Evolutionary conservation across 2,329 filamentous ascomycete genomes (phyloP).

Genomic region (Monosporascus sp.): DNA sequence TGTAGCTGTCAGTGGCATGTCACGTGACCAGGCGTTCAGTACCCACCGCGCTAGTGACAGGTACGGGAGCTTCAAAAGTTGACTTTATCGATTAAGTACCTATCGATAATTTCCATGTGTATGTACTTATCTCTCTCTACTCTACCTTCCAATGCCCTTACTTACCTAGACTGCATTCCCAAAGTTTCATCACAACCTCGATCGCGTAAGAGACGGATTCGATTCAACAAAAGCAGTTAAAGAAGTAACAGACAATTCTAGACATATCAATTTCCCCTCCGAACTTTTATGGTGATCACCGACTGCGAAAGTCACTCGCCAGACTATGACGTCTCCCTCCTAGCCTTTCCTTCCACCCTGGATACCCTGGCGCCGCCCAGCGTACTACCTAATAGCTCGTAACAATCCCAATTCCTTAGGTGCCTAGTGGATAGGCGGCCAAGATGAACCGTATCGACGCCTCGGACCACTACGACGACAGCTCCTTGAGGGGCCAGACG

Average conservation of each 20-base stretch:
- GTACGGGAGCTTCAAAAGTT: no score
- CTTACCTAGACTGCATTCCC: no score
- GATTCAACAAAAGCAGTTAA: neutral
- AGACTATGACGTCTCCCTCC: neutral
- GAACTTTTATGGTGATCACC: no score
- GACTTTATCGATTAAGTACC: no score
- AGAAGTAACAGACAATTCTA: neutral
- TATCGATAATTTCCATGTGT: no score
- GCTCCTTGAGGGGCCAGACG: slow-evolving; percentile 45
- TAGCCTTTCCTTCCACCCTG: neutral
- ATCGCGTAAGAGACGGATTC: no score
- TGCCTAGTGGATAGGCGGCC: slow-evolving; percentile 4
- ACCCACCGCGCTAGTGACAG: neutral
- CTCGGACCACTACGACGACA: slow-evolving; percentile 56
- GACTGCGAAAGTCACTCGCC: neutral
- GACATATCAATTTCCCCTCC: neutral
- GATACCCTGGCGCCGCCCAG: no score
- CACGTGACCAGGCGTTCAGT: neutral
- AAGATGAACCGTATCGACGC: slow-evolving; percentile 53
- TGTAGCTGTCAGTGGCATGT: neutral
- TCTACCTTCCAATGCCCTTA: no score
- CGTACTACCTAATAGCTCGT: no score
- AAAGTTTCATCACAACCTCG: no score
- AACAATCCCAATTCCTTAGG: neutral
- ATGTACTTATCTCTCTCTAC: no score